phyloP scores from a whole-genome alignment of 352 stramenopile genomes.

The Saprolegnia parasitica region DNA sequence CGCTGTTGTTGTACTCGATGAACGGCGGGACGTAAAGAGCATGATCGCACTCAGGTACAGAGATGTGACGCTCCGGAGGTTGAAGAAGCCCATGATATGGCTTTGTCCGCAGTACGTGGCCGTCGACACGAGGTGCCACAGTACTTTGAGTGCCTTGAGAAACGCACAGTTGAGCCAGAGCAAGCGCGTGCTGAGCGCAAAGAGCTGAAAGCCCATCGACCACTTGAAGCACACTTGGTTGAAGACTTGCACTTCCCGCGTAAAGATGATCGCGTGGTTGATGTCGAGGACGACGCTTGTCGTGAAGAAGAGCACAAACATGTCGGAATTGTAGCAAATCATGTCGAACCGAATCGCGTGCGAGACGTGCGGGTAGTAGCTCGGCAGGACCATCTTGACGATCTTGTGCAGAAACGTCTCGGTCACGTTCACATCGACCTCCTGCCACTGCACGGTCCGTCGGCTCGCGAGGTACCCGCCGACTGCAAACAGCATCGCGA shows the following conservation, averaged over 20 bases:
- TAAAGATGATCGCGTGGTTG: constrained; percentile 23
- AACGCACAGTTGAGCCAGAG: constrained; percentile 25
- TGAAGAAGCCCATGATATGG: constrained; percentile 14
- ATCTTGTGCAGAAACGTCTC: neutral
- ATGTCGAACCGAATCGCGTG: constrained; percentile 26
- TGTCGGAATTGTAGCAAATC: constrained; percentile 28
- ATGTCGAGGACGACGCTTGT: constrained; percentile 17
- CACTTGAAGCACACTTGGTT: constrained; percentile 5
- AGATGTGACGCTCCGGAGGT: constrained; percentile 20
- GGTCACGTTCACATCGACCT: constrained; percentile 1
- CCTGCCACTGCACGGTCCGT: constrained; percentile 14
- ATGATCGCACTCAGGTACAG: constrained; percentile 23
- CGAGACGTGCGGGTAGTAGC: constrained; percentile 21
- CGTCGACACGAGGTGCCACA: neutral
- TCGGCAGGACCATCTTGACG: constrained; percentile 9
- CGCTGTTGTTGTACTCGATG: constrained; percentile 27
- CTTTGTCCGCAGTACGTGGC: constrained; percentile 18
- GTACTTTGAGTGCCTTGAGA: constrained; percentile 13
- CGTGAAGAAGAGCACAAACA: constrained; percentile 23
- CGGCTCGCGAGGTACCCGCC: constrained; percentile 6
- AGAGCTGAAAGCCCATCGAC: constrained; percentile 5
- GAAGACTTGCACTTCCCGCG: constrained; percentile 13
- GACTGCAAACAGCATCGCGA: constrained; percentile 8
- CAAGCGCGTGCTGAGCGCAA: constrained; percentile 26
- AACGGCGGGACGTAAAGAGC: constrained; percentile 24